Conservation (phyloP, 2,329 filamentous ascomycete species). For the Aspergillus fumigatus region DNA sequence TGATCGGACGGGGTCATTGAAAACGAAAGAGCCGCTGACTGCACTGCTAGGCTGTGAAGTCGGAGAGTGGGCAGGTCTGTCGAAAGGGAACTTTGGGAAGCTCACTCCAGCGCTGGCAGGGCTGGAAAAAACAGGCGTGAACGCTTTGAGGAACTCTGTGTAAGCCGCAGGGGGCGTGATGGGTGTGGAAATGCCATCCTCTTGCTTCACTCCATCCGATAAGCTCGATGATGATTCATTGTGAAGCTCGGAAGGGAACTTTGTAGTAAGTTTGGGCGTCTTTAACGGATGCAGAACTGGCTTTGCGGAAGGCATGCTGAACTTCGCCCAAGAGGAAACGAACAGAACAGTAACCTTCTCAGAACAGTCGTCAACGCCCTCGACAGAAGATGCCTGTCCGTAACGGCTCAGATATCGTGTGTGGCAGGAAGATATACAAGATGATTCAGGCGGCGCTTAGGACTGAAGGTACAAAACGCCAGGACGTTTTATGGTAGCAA, state of each 20-base stretch:
- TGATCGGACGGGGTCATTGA: slow-evolving; percentile 52
- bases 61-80: slow-evolving; percentile 27
- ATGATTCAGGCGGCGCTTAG: background rate
- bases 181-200: slow-evolving; percentile 68
- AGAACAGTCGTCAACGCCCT: background rate
- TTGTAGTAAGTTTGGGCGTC: slow-evolving; percentile 39
- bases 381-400: background rate
- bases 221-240: slow-evolving; percentile 53
- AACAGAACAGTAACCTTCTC: background rate
- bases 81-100: slow-evolving; percentile 41
- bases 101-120: slow-evolving; percentile 57
- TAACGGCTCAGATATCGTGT: background rate
- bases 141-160: slow-evolving; percentile 83
- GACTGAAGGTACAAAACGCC: background rate
- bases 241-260: slow-evolving; percentile 53
- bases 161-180: slow-evolving; percentile 90
- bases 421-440: slow-evolving; percentile 9
- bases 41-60: slow-evolving; percentile 39
- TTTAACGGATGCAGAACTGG: slow-evolving; percentile 39
- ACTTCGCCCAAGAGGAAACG: background rate
- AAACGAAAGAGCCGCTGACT: slow-evolving; percentile 43
- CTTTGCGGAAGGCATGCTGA: slow-evolving; percentile 29
- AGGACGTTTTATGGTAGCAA: slow-evolving; percentile 2
- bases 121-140: slow-evolving; percentile 66
- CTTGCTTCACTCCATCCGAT: slow-evolving; percentile 64